Base-by-base conservation (phyloP, 441 rosid species). In the Iberis amara region DNA sequence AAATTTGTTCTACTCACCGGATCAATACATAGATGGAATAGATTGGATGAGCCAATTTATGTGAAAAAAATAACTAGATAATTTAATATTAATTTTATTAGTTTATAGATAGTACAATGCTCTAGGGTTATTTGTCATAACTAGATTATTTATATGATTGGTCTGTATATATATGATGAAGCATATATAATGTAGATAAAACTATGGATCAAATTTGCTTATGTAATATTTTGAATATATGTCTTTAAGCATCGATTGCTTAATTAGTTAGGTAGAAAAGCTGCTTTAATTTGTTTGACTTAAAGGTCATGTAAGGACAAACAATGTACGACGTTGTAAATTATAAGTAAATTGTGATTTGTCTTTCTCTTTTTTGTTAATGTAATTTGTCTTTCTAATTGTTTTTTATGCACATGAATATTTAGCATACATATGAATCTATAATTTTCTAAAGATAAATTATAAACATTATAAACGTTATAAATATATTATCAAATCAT, bases 11-110 rank as follows among this genome's bases (percentile, higher is more conserved):
- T 78, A 65, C 66, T 50, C 74, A 14, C 69, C 74, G 3, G 74
- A 73, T 32, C n/a, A n/a, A n/a, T 80, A 72, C 49, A 46, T 63
- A 42, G 59, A 42, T 40, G 81, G 78, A 39, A 41, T 76, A 60
- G 94, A 79, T 26, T 83, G 89, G 95, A 54, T 75, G 63, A 72
- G 69, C 54, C 66, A 57, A 15, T 75, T 68, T 39, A 41, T 64
- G 55, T 76, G 55, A 70, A 42, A 43, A 0, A 3, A 12, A 27
- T 27, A 27, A 35, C 47, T 28, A 55, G 7, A 39, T 39, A 49
- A 11, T 32, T 9, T 24, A 41, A 23, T 41, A 50, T 38, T 61
- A 26, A 44, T 6, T 46, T 10, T 27, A 46, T 33, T 46, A 57
- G 37, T 36, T n/a, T 30, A 30, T 30, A 30, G 6, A 30, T 39